A percentile compares a stretch with the other conserved stretches of the same genome.
Conservation (phyloP, 805 yeast genomes). For the Yarrowia sp. region DNA sequence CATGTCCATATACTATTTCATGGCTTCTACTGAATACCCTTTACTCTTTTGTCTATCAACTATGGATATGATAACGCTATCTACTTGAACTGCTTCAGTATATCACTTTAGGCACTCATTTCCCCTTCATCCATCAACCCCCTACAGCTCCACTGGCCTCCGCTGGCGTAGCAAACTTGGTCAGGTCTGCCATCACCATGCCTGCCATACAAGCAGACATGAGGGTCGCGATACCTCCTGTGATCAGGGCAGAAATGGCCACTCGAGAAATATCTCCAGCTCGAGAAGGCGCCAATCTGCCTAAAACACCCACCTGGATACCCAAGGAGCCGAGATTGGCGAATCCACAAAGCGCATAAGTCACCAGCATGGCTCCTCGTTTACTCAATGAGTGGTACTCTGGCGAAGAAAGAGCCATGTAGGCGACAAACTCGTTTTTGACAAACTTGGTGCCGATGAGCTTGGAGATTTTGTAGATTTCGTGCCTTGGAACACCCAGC, state of each 20-base stretch:
- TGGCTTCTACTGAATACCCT: too few species aligned
- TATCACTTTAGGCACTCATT: too few species aligned
- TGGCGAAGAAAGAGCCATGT: slow-evolving; percentile 50
- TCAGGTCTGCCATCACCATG: slow-evolving; percentile 62
- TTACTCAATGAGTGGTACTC: slow-evolving; percentile 57
- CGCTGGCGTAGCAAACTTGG: slow-evolving; percentile 40
- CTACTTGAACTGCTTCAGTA: too few species aligned
- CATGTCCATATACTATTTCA: too few species aligned
- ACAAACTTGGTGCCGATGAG: slow-evolving; percentile 64
- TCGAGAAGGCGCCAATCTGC: slow-evolving; percentile 60
- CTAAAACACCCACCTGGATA: slow-evolving; percentile 65
- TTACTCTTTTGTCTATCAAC: too few species aligned
- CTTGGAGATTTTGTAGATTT: slow-evolving; percentile 58
- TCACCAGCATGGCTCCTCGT: slow-evolving; percentile 63
- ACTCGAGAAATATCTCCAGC: slow-evolving; percentile 57
- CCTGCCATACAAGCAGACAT: slow-evolving; percentile 67
- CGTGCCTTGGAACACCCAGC: slow-evolving; percentile 62
- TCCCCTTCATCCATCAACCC: not conserved
- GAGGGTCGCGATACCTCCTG: slow-evolving; percentile 62
- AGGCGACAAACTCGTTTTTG: slow-evolving; percentile 69
- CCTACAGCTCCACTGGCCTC: not conserved
- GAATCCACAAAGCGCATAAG: slow-evolving; percentile 70
- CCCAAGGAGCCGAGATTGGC: slow-evolving; percentile 68
- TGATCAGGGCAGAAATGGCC: slow-evolving; percentile 58
- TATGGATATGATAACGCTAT: too few species aligned